Evolutionary conservation across 2,329 filamentous ascomycete genomes (phyloP), one percentile per base, ranked within the genome.

Genomic region (Aspergillus texensis): DNA sequence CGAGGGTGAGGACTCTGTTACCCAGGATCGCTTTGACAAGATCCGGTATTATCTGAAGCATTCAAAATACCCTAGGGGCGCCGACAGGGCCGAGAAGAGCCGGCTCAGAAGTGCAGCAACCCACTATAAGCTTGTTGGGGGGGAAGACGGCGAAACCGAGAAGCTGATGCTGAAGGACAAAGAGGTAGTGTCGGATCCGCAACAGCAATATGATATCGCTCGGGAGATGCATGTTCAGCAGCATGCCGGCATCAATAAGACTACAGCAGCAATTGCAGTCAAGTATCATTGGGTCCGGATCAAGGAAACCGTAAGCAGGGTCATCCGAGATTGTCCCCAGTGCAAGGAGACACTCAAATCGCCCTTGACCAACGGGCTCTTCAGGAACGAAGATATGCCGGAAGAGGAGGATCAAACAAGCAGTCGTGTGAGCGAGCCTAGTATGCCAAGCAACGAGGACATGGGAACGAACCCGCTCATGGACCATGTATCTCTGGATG

Each of bases 171-270:
- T 98, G 72, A 97, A 97, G 80, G 94, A 94, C 75, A 98, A 98
- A 79, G 94, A 98, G 80, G 94, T 99, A 64, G 92, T 99, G 65
- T 91, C 92, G 30, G 94, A 97, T 77, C 92, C 93, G 14, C 88
- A 91, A 72, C 88, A 89, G 68, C 95, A 99, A 81, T 96, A 96
- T 77, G 92, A 95, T 64, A 95, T 98, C 71, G 92, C 94, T 14
- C 85, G 91, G 53, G 83, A 85, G 62, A 85, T 94, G 43, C 95
- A 99, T 78, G 83, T 88, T 59, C 79, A 84, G 62, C 85, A 89
- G 48, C 95, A 99, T 75, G 93, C 91, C 8, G 95, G 95, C 58
- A 98, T 98, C 83, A 99, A 99, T 83, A 97, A 97, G 82, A 98
- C 94, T 0, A 98, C 94, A 1, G 94, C 94, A 24, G 91, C 89